phyloP scores from a whole-genome alignment of 495 filamentous ascomycete genomes.

The Melanomma pulvis-pyrius region DNA sequence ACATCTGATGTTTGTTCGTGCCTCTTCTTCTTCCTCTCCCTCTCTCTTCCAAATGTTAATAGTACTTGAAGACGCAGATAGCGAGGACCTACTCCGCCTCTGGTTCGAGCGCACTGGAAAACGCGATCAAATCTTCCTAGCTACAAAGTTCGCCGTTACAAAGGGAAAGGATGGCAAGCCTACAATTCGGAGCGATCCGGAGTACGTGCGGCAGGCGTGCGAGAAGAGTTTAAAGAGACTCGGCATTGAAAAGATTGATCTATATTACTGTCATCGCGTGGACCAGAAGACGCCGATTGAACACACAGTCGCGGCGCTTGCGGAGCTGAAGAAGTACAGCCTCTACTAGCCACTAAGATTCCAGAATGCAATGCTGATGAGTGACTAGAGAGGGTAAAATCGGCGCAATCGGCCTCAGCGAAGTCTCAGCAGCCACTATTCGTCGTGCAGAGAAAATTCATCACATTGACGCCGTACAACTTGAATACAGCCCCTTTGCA shows the following conservation, averaged over 20 bases:
- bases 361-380: background rate
- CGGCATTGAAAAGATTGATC: conserved; percentile 53
- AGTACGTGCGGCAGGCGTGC: conserved; percentile 53
- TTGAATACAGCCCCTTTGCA: conserved; percentile 65
- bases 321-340: conserved; percentile 24
- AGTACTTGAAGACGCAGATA: conserved; percentile 50
- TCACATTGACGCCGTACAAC: conserved; percentile 63
- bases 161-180: conserved; percentile 13
- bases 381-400: conserved; percentile 27
- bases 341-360: background rate
- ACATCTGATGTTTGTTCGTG: conserved; percentile 54
- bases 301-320: conserved; percentile 27
- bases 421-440: conserved; percentile 43
- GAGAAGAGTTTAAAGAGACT: conserved; percentile 51
- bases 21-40: background rate
- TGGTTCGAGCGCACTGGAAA: conserved; percentile 61
- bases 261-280: conserved; percentile 41
- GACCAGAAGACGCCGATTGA: conserved; percentile 38
- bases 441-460: conserved; percentile 62
- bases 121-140: conserved; percentile 60
- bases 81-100: conserved; percentile 58
- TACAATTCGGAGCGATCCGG: conserved; percentile 45
- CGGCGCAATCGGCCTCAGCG: conserved; percentile 58
- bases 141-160: conserved; percentile 60
- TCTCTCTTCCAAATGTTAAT: background rate